Evolutionary conservation across 177 flowering plant species (phyloP).

Genomic region (Vitis hybrid): DNA sequence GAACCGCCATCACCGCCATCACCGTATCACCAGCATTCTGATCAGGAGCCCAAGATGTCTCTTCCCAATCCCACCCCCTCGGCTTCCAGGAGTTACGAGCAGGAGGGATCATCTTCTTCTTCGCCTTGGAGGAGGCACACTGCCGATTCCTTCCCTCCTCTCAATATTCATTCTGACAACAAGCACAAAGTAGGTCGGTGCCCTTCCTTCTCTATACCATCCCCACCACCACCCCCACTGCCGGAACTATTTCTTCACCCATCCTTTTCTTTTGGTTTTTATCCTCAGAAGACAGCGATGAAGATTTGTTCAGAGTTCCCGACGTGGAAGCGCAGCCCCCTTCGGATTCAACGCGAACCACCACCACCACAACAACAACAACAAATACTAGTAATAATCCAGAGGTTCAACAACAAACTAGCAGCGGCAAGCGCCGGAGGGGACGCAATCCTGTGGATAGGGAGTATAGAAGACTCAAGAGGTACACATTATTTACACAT

Average conservation of each 20-base stretch:
- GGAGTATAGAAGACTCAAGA: slow-evolving; percentile 40
- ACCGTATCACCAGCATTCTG: no score
- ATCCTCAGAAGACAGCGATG: slow-evolving; percentile 31
- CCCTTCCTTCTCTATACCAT: no score
- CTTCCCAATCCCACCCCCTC: no score
- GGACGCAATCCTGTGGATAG: slow-evolving; percentile 37
- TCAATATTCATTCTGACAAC: neutral
- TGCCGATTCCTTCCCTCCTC: no score
- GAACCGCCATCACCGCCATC: no score
- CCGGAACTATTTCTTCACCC: no score
- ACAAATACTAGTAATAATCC: neutral
- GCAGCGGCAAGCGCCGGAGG: slow-evolving; percentile 25
- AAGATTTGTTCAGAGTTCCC: slow-evolving; percentile 39
- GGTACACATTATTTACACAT: slow-evolving; percentile 16
- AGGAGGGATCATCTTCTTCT: neutral
- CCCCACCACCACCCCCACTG: no score
- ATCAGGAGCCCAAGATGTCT: no score
- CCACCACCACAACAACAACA: neutral
- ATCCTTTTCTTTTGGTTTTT: no score
- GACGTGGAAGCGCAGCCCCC: slow-evolving; percentile 28
- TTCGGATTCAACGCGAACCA: neutral
- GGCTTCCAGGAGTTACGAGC: no score
- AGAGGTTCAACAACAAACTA: neutral
- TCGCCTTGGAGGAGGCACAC: slow-evolving; percentile 2
- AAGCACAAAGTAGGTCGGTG: slow-evolving; percentile 15